phyloP scores from a whole-genome alignment of 164 flowering plant species.

The Houttuynia cordata region DNA sequence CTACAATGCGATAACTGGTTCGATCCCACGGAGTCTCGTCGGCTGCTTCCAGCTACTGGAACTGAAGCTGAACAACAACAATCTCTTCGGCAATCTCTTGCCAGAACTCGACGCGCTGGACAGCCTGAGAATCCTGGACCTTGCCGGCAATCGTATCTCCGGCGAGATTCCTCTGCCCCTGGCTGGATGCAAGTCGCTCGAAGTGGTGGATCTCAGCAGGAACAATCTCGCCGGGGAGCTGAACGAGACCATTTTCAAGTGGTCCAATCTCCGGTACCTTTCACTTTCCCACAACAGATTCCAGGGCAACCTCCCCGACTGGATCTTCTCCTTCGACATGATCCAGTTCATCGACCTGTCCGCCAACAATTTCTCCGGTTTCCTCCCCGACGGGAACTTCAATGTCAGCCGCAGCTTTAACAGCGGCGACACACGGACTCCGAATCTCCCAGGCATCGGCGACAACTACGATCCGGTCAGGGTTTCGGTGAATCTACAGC shows the following conservation, averaged over 20 bases:
- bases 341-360: conserved; percentile 63
- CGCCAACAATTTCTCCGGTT: conserved; percentile 63
- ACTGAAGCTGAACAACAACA: conserved; percentile 60
- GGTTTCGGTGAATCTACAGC: conserved; percentile 20
- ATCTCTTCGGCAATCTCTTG: conserved; percentile 74
- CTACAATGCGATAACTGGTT: conserved; percentile 57
- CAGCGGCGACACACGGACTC: conserved; percentile 2
- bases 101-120: conserved; percentile 89
- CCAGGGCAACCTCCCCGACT: conserved; percentile 56
- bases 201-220: conserved; percentile 74
- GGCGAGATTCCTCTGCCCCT: conserved; percentile 86
- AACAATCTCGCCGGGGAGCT: conserved; percentile 68
- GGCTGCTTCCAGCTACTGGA: conserved; percentile 89
- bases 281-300: conserved; percentile 68
- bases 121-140: conserved; percentile 66
- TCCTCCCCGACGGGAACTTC: conserved; percentile 61
- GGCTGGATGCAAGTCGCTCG: conserved; percentile 90
- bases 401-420: conserved; percentile 45
- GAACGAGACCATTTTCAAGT: conserved; percentile 69
- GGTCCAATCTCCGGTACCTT: conserved; percentile 65
- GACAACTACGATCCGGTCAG: conserved; percentile 20
- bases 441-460: conserved; percentile 6
- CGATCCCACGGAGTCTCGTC: conserved; percentile 72
- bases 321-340: conserved; percentile 61
- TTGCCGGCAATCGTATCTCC: conserved; percentile 64